Evolutionary conservation across 768 basidiomycete species (phyloP).

Genomic region (Kwoniella sp.): DNA sequence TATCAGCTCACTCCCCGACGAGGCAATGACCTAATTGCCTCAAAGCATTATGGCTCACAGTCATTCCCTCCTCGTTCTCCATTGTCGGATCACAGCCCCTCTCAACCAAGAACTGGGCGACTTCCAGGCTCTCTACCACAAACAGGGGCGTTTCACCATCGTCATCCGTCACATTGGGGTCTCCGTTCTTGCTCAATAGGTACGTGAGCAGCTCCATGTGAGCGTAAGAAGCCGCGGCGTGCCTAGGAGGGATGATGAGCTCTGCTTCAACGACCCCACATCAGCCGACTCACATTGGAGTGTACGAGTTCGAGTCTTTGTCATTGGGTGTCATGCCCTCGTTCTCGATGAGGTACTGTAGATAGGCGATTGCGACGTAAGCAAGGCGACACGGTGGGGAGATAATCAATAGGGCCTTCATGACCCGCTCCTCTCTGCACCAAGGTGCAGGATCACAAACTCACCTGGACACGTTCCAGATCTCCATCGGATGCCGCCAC

Average conservation of each 20-base stretch:
- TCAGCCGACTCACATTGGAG: slow-evolving; percentile 40
- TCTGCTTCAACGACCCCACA: not conserved
- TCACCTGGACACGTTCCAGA: slow-evolving; percentile 66
- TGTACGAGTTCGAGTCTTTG: slow-evolving; percentile 47
- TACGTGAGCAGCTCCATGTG: slow-evolving; percentile 72
- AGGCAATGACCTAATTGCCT: too few species aligned
- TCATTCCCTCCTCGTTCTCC: slow-evolving; percentile 67
- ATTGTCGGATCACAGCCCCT: slow-evolving; percentile 66
- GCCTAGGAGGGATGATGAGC: slow-evolving; percentile 64
- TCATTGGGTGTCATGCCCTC: slow-evolving; percentile 38
- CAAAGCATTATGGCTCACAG: too few species aligned
- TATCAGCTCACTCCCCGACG: not conserved
- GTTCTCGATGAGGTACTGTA: slow-evolving; percentile 34
- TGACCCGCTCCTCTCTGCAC: not conserved
- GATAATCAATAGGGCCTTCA: too few species aligned
- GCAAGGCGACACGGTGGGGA: too few species aligned
- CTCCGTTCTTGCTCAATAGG: slow-evolving; percentile 74
- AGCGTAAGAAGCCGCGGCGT: slow-evolving; percentile 89
- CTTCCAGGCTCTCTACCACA: slow-evolving; percentile 75
- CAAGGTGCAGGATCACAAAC: slow-evolving; percentile 17
- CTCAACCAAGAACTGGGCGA: slow-evolving; percentile 71
- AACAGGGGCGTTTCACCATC: slow-evolving; percentile 91
- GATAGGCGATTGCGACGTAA: too few species aligned
- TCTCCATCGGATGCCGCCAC: slow-evolving; percentile 89
- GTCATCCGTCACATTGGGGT: slow-evolving; percentile 76